Conservation (phyloP, 768 basidiomycete genomes). For the Hericium alpestre region DNA sequence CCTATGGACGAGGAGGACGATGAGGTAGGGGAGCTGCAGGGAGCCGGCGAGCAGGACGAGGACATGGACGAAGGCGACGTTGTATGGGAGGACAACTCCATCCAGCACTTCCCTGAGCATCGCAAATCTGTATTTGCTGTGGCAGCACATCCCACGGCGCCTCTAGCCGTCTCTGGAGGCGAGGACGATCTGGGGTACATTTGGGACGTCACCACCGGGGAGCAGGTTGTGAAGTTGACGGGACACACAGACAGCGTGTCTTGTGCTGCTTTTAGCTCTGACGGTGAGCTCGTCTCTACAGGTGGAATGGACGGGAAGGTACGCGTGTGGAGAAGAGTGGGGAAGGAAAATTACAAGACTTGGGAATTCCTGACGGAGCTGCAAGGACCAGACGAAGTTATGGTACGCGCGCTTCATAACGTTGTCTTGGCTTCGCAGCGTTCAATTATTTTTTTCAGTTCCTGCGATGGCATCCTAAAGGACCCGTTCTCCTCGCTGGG, state of each 20-base stretch:
- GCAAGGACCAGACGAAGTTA: slow-evolving; percentile 91
- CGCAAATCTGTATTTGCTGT: slow-evolving; percentile 74
- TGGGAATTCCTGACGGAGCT: slow-evolving; percentile 96
- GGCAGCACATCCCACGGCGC: slow-evolving; percentile 70
- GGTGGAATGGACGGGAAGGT: slow-evolving; percentile 98
- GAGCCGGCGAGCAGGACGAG: slow-evolving; percentile 15
- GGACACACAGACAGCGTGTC: slow-evolving; percentile 93
- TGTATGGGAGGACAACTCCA: slow-evolving; percentile 46
- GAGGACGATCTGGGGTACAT: slow-evolving; percentile 93
- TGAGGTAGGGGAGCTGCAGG: slow-evolving; percentile 14
- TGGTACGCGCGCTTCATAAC: slow-evolving; percentile 37
- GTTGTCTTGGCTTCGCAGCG: too few species aligned
- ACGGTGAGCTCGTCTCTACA: slow-evolving; percentile 89
- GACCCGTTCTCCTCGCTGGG: slow-evolving; percentile 77
- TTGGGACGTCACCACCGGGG: slow-evolving; percentile 79
- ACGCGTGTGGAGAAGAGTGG: slow-evolving; percentile 82
- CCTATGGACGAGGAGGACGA: slow-evolving; percentile 61
- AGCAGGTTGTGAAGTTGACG: slow-evolving; percentile 71
- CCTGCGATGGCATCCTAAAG: slow-evolving; percentile 94
- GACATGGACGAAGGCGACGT: slow-evolving; percentile 16
- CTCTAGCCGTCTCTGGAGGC: slow-evolving; percentile 84
- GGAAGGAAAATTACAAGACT: slow-evolving; percentile 55
- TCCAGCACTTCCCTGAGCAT: slow-evolving; percentile 64
- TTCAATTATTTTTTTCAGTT: slow-evolving; percentile 40
- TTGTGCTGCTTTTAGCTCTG: slow-evolving; percentile 64